phyloP scores from a whole-genome alignment of 108 stramenopile genomes.

The Skeletonema menzelii region DNA sequence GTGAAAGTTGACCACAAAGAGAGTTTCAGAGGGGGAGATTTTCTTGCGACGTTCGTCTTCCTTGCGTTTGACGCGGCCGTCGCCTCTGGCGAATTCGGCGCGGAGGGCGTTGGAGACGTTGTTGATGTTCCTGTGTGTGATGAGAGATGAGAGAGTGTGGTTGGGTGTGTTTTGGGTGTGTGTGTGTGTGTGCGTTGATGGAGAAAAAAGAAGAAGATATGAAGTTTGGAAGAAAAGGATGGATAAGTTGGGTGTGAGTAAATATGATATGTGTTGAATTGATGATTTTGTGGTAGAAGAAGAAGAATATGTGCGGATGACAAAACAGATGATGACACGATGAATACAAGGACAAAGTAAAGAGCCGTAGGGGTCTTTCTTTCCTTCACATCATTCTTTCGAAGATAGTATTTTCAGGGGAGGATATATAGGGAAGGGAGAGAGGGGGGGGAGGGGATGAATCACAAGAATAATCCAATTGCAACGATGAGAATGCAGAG shows the following conservation, averaged over 20 bases:
- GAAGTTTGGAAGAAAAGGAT: not conserved
- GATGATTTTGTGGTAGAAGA: conserved; percentile 4
- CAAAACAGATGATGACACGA: not conserved
- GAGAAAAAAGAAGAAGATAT: conserved; percentile 7
- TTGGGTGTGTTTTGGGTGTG: not conserved
- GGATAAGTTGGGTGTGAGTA: conserved; percentile 18
- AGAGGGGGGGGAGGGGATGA: not conserved
- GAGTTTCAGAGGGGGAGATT: conserved; percentile 74
- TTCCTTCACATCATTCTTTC: not conserved
- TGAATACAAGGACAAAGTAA: too few species aligned
- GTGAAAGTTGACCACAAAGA: conserved; percentile 88
- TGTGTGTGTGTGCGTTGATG: not conserved
- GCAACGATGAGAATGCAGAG: conserved; percentile 5
- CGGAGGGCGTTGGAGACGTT: conserved; percentile 76
- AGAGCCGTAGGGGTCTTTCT: too few species aligned
- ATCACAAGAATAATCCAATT: conserved; percentile 1
- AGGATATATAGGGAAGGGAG: not conserved
- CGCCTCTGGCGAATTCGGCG: conserved; percentile 86
- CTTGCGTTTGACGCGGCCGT: conserved; percentile 88
- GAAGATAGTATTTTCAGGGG: not conserved
- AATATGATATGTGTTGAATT: not conserved
- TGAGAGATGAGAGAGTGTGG: conserved; percentile 6
- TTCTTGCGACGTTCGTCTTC: conserved; percentile 91
- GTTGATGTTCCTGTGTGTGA: conserved; percentile 57
- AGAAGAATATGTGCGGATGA: conserved; percentile 3